These are phyloP conservation scores for Puccinia polysora DNA, from an alignment of 1,284 basidiomycete genomes.

Conservation along the genomic window DNA sequence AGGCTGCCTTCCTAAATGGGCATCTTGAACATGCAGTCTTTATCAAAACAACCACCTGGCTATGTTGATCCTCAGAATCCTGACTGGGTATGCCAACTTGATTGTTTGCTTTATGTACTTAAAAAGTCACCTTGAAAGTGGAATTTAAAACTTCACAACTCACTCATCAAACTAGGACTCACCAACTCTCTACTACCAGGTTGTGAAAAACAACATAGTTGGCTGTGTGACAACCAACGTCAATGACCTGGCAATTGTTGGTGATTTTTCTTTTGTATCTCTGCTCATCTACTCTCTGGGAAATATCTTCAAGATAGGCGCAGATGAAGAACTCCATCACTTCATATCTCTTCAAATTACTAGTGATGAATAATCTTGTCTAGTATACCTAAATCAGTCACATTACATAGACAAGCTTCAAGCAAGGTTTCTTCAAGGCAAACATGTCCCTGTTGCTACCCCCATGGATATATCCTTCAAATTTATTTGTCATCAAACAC, in stretches of 20 bases:
- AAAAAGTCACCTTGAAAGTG: neutral
- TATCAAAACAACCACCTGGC: too few relatives aligned
- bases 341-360: neutral
- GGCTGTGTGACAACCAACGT: neutral
- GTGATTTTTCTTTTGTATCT: neutral
- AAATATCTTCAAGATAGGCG: neutral
- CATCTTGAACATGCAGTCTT: too few relatives aligned
- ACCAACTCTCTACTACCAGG: neutral
- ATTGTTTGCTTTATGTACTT: neutral
- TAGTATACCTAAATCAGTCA: neutral
- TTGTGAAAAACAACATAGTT: neutral
- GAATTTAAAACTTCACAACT: neutral
- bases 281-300: neutral
- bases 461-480: too few relatives aligned
- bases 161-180: neutral
- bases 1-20: too few relatives aligned
- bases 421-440: neutral
- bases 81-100: neutral
- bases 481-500: too few relatives aligned
- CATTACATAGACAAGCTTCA: neutral
- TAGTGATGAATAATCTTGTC: neutral
- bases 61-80: too few relatives aligned
- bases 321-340: neutral
- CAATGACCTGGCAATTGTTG: slow-evolving; percentile 3
- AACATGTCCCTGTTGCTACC: too few relatives aligned